Evolutionary conservation across 1,284 basidiomycete genomes (phyloP), one percentile per base, ranked within the genome.

Genomic region (Thecaphora thlaspeos): DNA sequence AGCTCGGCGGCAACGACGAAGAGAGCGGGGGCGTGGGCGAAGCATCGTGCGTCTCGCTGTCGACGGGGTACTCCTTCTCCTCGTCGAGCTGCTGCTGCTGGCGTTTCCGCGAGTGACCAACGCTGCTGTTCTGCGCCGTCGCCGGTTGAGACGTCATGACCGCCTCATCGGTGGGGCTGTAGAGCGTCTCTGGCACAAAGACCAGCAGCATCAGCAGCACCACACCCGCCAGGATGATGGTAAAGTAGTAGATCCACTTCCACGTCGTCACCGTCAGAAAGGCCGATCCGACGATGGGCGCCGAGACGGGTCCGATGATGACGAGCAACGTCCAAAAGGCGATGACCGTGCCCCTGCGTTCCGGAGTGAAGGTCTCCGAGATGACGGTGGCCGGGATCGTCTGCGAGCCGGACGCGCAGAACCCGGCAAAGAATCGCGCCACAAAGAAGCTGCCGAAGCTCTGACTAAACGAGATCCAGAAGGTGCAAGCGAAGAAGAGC

Each of bases 101-200:
- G 36, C 19, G 17, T 7, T 36, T n/a, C n/a, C n/a, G 17, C 24
- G 22, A 21, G 44, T n/a, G 7, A 32, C 17, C 36, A 15, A 34
- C 32, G 23, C 21, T 7, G 21, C 17, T 23, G 21, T 48, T 28
- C 32, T 48, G 41, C 11, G 15, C 12, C 19, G 15, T 34, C 10
- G 11, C 9, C 32, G 32, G 4, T 34, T 3, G 12, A 7, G 32
- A 14, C 26, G 26, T 28, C 26, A 28, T 15, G 19, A 19, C 38
- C 30, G 50, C 47, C 9, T 46, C 15, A 2, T 34, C n/a, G 48
- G 51, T 54, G 37, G 37, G 12, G 30, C 53, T 67, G 75, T 77
- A 79, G 21, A 73, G 65, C 0, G 79, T 80, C 51, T 80, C 78
- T 11, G 77, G 77, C 3, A 77, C 70, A 41, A 79, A 50, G 45